phyloP scores from a whole-genome alignment of 495 filamentous ascomycete genomes.

The Aspergillus ostianus region DNA sequence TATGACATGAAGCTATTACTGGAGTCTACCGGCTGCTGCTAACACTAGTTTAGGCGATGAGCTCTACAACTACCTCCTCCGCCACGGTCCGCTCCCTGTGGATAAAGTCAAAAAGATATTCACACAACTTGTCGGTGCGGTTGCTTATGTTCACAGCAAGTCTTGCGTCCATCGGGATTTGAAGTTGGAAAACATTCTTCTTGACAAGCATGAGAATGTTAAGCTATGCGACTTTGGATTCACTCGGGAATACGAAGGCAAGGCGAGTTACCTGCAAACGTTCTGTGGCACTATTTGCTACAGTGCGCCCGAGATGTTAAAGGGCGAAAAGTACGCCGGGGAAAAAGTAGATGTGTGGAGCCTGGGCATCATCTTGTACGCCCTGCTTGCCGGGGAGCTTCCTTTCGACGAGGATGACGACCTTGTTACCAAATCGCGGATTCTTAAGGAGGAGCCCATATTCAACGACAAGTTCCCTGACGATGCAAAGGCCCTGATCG shows the following conservation, averaged over 20 bases:
- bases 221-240: constrained; percentile 99
- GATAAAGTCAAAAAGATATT: constrained; percentile 95
- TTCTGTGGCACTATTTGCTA: constrained; percentile 98
- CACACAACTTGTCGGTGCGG: constrained; percentile 91
- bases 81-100: constrained; percentile 77
- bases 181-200: constrained; percentile 94
- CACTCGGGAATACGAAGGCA: constrained; percentile 94
- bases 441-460: constrained; percentile 77
- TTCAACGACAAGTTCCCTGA: constrained; percentile 78
- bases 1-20: constrained; percentile 38
- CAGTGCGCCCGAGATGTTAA: constrained; percentile 96
- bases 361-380: constrained; percentile 92
- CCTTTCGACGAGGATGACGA: constrained; percentile 97
- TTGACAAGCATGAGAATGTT: constrained; percentile 96
- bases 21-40: constrained; percentile 9
- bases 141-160: constrained; percentile 92
- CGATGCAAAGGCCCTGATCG: constrained; percentile 74
- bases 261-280: constrained; percentile 91
- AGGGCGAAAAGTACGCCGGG: constrained; percentile 95
- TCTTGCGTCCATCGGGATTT: constrained; percentile 95
- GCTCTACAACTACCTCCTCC: constrained; percentile 90
- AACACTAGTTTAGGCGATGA: constrained; percentile 70
- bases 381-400: constrained; percentile 85
- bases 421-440: constrained; percentile 76
- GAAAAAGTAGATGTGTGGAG: constrained; percentile 99